These are phyloP conservation scores for Ceratocystis huliohia DNA, from an alignment of 2,329 filamentous ascomycete species.

Conservation along the genomic window DNA sequence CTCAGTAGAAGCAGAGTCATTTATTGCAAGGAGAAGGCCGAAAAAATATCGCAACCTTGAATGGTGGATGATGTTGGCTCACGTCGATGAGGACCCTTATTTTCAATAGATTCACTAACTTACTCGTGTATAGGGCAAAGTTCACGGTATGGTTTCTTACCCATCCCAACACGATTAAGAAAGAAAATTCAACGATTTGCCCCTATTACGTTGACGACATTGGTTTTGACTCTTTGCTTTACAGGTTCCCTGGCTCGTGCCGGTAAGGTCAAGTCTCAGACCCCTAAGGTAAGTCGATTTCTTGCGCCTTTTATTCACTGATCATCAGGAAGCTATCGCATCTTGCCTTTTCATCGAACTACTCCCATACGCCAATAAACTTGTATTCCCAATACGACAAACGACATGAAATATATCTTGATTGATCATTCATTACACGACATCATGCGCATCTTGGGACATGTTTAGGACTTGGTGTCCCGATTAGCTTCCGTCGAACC, in stretches of 20 bases:
- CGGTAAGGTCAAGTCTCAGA: constrained; percentile 97
- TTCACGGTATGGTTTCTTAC: constrained; percentile 22
- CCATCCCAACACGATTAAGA: not conserved
- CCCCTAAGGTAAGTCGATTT: constrained; percentile 59
- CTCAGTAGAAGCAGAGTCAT: not conserved
- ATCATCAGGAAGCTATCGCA: not conserved
- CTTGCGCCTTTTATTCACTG: constrained; percentile 21
- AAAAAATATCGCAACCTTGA: not conserved
- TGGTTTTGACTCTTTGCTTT: constrained; percentile 12
- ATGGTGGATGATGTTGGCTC: not conserved
- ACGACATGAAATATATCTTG: not conserved
- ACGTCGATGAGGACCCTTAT: too few species aligned
- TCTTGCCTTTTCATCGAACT: not conserved
- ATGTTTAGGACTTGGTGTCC: not conserved
- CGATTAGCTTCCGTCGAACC: not conserved
- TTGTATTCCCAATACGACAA: not conserved
- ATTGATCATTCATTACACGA: not conserved
- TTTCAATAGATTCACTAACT: constrained; percentile 14
- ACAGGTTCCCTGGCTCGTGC: constrained; percentile 53
- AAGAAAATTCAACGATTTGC: not conserved
- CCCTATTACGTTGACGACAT: not conserved
- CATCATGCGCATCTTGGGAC: not conserved
- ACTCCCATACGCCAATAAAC: not conserved
- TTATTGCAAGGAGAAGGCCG: not conserved
- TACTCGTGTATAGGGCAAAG: constrained; percentile 20